Percentiles rank a stretch among this genome's conserved stretches.
Conservation (phyloP, 331 rosid genomes). For the Malus hybrid region DNA sequence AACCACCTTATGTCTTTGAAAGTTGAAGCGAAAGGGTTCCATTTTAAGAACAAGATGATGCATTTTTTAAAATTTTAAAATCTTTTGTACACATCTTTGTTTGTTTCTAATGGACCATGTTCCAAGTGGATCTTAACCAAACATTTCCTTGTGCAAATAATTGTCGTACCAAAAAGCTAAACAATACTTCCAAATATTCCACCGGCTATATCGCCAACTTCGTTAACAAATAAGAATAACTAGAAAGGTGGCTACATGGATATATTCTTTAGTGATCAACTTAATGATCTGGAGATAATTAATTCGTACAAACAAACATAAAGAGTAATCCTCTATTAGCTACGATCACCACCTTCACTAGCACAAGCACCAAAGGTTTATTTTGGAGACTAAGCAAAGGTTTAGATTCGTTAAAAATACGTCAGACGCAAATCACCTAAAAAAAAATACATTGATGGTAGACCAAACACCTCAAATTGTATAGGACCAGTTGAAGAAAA, state of each 20-base stretch:
- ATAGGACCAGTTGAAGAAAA: neutral
- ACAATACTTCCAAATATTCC: neutral
- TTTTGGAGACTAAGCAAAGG: no score
- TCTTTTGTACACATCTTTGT: neutral
- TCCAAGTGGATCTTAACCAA: neutral
- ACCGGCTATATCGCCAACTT: neutral
- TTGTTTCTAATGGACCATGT: neutral
- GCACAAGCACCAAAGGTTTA: no score
- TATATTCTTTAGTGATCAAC: no score
- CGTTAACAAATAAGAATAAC: no score
- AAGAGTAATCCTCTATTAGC: no score
- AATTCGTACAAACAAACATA: no score
- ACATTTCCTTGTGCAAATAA: neutral
- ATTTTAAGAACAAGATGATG: neutral
- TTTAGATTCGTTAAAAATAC: no score
- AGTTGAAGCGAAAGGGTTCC: neutral
- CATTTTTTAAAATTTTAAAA: neutral
- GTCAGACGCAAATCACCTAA: neutral
- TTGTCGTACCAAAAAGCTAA: neutral
- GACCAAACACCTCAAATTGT: neutral
- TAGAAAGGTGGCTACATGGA: no score
- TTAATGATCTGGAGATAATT: no score
- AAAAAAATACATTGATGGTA: neutral
- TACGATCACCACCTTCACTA: neutral
- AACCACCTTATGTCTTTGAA: neutral